Percentiles rank a stretch among this genome's conserved stretches.
Conservation (phyloP, 306 rosid species). For the Casuarina equisetifolia region DNA sequence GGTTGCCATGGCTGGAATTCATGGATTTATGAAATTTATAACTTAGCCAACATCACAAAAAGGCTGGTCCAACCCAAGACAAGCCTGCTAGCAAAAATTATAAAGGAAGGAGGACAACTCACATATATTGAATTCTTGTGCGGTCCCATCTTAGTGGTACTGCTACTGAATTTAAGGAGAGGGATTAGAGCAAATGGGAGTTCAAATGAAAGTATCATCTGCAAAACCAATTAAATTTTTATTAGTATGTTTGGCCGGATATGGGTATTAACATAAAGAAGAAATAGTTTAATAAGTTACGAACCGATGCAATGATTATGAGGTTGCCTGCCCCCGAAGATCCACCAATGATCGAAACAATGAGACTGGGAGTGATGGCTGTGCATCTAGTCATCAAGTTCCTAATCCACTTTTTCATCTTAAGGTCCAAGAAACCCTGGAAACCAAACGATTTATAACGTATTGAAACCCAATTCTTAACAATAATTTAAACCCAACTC, state of each 20-base stretch:
- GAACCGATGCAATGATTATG: conserved; percentile 76
- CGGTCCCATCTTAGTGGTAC: conserved; percentile 84
- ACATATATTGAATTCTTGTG: conserved; percentile 70
- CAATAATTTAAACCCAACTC: too few species aligned
- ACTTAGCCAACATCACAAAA: background rate
- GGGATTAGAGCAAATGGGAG: conserved; percentile 90
- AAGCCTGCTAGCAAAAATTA: background rate
- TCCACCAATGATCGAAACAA: conserved; percentile 74
- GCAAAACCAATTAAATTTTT: conserved; percentile 21
- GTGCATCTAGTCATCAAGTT: conserved; percentile 69
- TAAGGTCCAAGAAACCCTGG: conserved; percentile 86
- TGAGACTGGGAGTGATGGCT: conserved; percentile 86
- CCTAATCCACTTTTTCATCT: conserved; percentile 73
- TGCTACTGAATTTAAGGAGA: conserved; percentile 84
- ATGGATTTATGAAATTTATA: too few species aligned
- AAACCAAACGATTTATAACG: conserved; percentile 4
- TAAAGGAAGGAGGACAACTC: background rate
- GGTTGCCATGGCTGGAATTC: too few species aligned
- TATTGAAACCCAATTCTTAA: background rate
- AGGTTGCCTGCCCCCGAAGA: conserved; percentile 51
- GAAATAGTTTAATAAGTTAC: background rate
- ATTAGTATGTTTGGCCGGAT: background rate
- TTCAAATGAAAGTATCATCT: conserved; percentile 94
- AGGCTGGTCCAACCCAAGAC: too few species aligned
- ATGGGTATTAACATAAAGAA: background rate